Percentiles rank a stretch among this genome's conserved stretches.
Conservation (phyloP, 2,329 filamentous ascomycete species). For the Xylariaceae sp. region DNA sequence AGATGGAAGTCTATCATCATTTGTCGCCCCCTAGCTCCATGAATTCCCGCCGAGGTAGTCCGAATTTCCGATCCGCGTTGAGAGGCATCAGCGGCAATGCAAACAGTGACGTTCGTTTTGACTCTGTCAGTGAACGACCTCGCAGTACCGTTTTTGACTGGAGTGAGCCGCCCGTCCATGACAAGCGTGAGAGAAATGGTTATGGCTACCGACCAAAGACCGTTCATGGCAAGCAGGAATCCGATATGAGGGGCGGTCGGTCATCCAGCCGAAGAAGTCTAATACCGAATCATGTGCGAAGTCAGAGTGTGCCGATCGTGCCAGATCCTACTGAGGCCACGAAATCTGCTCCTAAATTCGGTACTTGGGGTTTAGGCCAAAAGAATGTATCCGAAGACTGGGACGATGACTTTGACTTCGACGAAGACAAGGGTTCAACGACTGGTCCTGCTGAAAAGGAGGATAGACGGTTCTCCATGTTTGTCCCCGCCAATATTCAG, state of each 20-base stretch:
- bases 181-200: slow-evolving; percentile 58
- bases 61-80: slow-evolving; percentile 54
- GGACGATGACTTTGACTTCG: slow-evolving; percentile 87
- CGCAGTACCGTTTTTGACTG: slow-evolving; percentile 75
- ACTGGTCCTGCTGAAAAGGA: slow-evolving; percentile 37
- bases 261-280: slow-evolving; percentile 64
- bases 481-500: slow-evolving; percentile 77
- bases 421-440: slow-evolving; percentile 38
- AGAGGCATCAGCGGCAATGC: slow-evolving; percentile 50
- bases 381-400: slow-evolving; percentile 83
- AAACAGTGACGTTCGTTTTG: slow-evolving; percentile 35
- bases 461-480: slow-evolving; percentile 50
- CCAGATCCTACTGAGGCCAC: slow-evolving; percentile 59
- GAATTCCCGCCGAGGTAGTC: slow-evolving; percentile 52
- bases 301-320: slow-evolving; percentile 75
- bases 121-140: slow-evolving; percentile 46
- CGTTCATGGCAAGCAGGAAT: slow-evolving; percentile 72
- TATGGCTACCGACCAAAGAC: slow-evolving; percentile 67
- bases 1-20: slow-evolving; percentile 52
- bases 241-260: slow-evolving; percentile 68
- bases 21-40: slow-evolving; percentile 58
- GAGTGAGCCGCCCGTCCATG: slow-evolving; percentile 64
- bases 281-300: slow-evolving; percentile 69
- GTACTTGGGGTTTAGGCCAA: slow-evolving; percentile 77
- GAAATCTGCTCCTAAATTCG: slow-evolving; percentile 67